Conservation (phyloP, 2,329 filamentous ascomycete species). For the Arthrobotrys sinensis region DNA sequence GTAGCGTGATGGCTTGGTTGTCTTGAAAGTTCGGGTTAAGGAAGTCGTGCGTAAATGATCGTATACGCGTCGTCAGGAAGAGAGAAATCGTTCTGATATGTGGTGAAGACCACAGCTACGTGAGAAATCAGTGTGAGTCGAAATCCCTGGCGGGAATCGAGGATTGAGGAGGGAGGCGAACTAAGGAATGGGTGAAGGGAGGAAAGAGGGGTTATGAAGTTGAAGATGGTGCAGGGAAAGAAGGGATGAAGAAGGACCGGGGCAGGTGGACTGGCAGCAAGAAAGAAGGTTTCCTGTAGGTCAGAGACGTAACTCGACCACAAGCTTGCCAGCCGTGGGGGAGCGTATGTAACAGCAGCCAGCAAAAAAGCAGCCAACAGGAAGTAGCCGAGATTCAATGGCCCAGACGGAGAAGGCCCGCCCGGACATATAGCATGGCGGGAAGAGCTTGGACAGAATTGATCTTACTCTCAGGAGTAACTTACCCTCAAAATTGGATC, state of each 20-base stretch:
- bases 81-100: slow-evolving; percentile 45
- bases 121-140: slow-evolving; percentile 40
- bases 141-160: slow-evolving; percentile 39
- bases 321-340: slow-evolving; percentile 40
- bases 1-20: slow-evolving; percentile 42
- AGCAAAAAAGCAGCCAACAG: slow-evolving; percentile 27
- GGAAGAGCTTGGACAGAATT: slow-evolving; percentile 31
- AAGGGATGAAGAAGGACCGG: slow-evolving; percentile 51
- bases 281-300: slow-evolving; percentile 39
- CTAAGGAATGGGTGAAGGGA: slow-evolving; percentile 51
- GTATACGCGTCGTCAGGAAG: slow-evolving; percentile 61
- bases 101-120: slow-evolving; percentile 61
- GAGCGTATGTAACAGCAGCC: slow-evolving; percentile 14
- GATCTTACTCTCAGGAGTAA: neutral
- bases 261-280: slow-evolving; percentile 39
- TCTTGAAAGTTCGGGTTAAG: slow-evolving; percentile 53
- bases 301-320: slow-evolving; percentile 50
- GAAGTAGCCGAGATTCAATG: slow-evolving; percentile 54
- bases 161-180: slow-evolving; percentile 34
- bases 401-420: slow-evolving; percentile 15
- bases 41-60: slow-evolving; percentile 61
- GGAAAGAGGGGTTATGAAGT: slow-evolving; percentile 59
- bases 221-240: slow-evolving; percentile 53
- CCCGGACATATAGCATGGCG: slow-evolving; percentile 7
- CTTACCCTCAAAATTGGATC: slow-evolving; percentile 56